phyloP scores from a whole-genome alignment of 352 stramenopile species.

The Pythium sukuiense region DNA sequence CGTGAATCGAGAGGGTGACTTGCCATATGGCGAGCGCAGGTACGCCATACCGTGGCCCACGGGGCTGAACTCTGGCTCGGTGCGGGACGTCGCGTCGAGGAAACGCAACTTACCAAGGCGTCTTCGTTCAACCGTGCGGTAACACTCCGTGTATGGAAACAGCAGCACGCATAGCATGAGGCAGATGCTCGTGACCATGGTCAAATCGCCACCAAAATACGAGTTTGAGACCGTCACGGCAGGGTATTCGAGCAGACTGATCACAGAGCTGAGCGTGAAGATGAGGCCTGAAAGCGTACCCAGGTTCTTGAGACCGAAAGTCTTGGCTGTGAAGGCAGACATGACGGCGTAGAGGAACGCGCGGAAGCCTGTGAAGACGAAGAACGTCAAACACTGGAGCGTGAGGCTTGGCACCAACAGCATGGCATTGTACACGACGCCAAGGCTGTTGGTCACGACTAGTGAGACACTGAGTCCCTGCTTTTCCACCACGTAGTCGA shows the following conservation, averaged over 20 bases:
- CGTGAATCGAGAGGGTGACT: constrained; percentile 15
- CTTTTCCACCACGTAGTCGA: constrained; percentile 82
- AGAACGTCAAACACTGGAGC: constrained; percentile 71
- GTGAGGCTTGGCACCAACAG: constrained; percentile 62
- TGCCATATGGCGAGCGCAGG: constrained; percentile 44
- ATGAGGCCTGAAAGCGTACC: constrained; percentile 82
- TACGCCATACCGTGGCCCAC: constrained; percentile 55
- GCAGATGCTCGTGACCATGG: constrained; percentile 46
- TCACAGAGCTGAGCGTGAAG: constrained; percentile 74
- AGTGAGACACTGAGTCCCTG: constrained; percentile 62
- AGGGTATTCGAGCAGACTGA: constrained; percentile 79
- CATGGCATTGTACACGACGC: constrained; percentile 73
- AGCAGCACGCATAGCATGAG: constrained; percentile 57
- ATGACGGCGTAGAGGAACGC: constrained; percentile 88
- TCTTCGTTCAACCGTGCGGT: constrained; percentile 42
- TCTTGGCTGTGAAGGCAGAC: constrained; percentile 85
- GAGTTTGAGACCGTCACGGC: constrained; percentile 71
- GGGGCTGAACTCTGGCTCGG: constrained; percentile 20
- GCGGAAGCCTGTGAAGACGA: constrained; percentile 82
- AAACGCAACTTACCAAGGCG: constrained; percentile 36
- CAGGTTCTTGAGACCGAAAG: constrained; percentile 84
- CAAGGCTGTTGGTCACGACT: constrained; percentile 70
- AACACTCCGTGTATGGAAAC: constrained; percentile 63
- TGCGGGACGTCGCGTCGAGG: constrained; percentile 16
- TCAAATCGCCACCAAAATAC: constrained; percentile 60